A percentile compares a stretch with the other conserved stretches of the same genome.
phyloP scores from a whole-genome alignment of 176 grass and related monocot species.

The Ensete glaucum region DNA sequence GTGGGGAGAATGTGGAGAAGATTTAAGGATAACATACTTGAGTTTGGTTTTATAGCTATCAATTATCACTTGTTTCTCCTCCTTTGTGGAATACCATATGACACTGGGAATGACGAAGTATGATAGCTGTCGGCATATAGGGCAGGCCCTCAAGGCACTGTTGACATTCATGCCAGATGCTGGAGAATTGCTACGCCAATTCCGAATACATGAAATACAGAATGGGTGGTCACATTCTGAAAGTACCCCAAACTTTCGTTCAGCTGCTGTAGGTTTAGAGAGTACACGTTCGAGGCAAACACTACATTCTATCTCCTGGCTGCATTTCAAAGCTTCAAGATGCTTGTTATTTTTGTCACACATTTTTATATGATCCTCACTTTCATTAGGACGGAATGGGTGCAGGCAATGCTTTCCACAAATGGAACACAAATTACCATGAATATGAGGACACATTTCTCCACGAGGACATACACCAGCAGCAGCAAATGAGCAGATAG shows the following conservation, averaged over 20 bases:
- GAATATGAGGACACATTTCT: slow-evolving; percentile 51
- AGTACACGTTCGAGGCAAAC: slow-evolving; percentile 75
- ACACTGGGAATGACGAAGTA: slow-evolving; percentile 79
- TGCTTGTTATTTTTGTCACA: slow-evolving; percentile 63
- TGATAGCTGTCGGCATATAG: slow-evolving; percentile 60
- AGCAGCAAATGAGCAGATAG: slow-evolving; percentile 74
- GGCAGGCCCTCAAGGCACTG: slow-evolving; percentile 69
- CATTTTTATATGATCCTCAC: slow-evolving; percentile 44
- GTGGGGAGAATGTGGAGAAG: not conserved
- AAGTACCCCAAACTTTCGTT: slow-evolving; percentile 76
- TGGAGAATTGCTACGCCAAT: slow-evolving; percentile 79
- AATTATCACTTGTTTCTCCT: slow-evolving; percentile 78
- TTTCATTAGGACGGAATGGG: slow-evolving; percentile 45
- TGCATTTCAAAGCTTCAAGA: slow-evolving; percentile 59
- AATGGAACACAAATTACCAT: slow-evolving; percentile 51
- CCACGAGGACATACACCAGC: slow-evolving; percentile 66
- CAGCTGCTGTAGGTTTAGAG: slow-evolving; percentile 58
- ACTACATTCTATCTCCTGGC: slow-evolving; percentile 79
- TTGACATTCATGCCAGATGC: slow-evolving; percentile 70
- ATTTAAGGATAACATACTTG: slow-evolving; percentile 45
- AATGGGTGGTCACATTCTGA: slow-evolving; percentile 89
- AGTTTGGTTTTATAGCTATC: slow-evolving; percentile 81
- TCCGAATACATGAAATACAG: slow-evolving; percentile 84
- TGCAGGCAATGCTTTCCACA: slow-evolving; percentile 64
- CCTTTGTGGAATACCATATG: slow-evolving; percentile 68